Percentiles rank a stretch among this genome's conserved stretches.
phyloP scores from a whole-genome alignment of 2,329 filamentous ascomycete species.

The Coleophoma cylindrospora region DNA sequence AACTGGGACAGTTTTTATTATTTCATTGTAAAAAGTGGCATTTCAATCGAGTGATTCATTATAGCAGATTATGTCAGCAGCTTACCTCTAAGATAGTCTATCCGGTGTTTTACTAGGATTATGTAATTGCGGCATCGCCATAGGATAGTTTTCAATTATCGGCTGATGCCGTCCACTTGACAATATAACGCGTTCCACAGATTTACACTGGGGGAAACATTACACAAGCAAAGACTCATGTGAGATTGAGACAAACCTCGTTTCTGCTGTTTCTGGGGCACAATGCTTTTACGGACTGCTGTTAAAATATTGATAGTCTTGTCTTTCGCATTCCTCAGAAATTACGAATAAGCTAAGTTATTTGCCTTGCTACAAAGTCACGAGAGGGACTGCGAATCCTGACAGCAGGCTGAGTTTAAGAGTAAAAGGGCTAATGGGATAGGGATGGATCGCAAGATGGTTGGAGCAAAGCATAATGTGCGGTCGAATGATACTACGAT shows the following conservation, averaged over 20 bases:
- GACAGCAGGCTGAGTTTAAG: not conserved
- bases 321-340: not conserved
- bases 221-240: no score
- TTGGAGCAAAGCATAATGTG: no score
- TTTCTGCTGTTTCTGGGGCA: not conserved
- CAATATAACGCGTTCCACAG: no score
- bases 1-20: no score
- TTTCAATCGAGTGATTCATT: no score
- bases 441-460: no score
- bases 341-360: not conserved
- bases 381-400: not conserved
- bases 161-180: no score
- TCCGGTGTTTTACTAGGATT: not conserved
- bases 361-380: not conserved
- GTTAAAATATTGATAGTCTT: not conserved
- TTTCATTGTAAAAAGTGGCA: no score
- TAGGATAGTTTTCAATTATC: no score
- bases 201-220: no score
- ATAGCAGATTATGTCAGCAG: constrained; percentile 1
- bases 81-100: constrained; percentile 1
- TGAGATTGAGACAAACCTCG: not conserved
- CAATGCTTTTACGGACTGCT: not conserved
- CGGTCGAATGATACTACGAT: no score
- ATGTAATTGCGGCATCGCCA: not conserved
- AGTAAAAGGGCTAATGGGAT: not conserved